Evolutionary conservation across 164 flowering plant species (phyloP).

Genomic region (Vitis cinerea): DNA sequence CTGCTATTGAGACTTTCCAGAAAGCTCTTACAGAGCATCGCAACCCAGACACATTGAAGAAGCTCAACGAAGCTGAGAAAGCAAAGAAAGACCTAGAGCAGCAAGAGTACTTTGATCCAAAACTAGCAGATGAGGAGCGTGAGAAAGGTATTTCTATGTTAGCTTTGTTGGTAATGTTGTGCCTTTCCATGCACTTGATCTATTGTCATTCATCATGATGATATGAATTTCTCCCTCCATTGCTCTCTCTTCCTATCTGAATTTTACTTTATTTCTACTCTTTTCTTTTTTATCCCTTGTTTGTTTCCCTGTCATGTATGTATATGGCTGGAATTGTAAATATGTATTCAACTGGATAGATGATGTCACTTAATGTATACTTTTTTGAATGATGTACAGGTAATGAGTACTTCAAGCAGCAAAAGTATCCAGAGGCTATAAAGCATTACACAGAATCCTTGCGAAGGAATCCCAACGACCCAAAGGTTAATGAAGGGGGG

Average conservation of each 20-base stretch:
- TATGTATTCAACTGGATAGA: no score
- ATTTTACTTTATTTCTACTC: no score
- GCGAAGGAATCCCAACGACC: constrained; percentile 87
- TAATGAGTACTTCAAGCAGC: constrained; percentile 85
- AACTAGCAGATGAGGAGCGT: constrained; percentile 89
- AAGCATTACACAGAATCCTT: constrained; percentile 91
- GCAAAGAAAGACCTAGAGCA: constrained; percentile 96
- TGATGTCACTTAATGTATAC: no score
- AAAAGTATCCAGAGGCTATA: constrained; percentile 87
- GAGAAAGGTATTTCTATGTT: constrained; percentile 68
- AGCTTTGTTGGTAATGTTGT: no score
- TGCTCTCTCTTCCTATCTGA: no score
- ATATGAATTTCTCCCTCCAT: no score
- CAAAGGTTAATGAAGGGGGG: constrained; percentile 40
- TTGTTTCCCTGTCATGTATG: not conserved
- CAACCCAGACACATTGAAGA: constrained; percentile 92
- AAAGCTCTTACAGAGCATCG: constrained; percentile 97
- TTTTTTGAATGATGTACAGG: constrained; percentile 37
- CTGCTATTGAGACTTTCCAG: constrained; percentile 91
- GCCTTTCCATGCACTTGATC: no score
- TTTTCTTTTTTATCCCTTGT: not conserved
- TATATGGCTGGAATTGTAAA: no score
- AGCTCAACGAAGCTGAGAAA: constrained; percentile 89
- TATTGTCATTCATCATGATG: no score
- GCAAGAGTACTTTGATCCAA: constrained; percentile 86